phyloP scores from a whole-genome alignment of 2,329 filamentous ascomycete genomes.

The Exophiala sideris region DNA sequence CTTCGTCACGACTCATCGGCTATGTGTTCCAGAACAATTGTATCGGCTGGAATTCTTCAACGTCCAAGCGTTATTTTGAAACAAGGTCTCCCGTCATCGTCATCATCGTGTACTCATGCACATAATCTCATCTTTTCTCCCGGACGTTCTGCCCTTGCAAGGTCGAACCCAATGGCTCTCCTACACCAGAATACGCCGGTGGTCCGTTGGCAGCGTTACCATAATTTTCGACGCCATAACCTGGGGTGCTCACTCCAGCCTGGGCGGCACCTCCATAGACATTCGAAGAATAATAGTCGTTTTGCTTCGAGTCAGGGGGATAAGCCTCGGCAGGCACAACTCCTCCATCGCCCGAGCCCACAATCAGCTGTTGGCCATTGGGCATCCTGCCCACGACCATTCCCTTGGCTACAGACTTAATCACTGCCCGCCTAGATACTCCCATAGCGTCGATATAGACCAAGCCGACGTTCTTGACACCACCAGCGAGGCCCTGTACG shows the following conservation, averaged over 20 bases:
- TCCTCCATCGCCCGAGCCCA: slow-evolving; percentile 46
- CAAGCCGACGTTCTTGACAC: slow-evolving; percentile 91
- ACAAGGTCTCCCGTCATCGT: not conserved
- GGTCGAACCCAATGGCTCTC: slow-evolving; percentile 30
- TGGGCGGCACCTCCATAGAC: slow-evolving; percentile 18
- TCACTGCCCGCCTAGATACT: slow-evolving; percentile 80
- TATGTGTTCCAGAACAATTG: not conserved
- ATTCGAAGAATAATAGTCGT: slow-evolving; percentile 12
- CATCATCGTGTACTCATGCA: not conserved
- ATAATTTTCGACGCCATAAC: slow-evolving; percentile 25
- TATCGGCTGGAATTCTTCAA: not conserved
- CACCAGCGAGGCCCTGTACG: slow-evolving; percentile 71
- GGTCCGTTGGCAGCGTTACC: slow-evolving; percentile 24
- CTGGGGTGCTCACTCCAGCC: slow-evolving; percentile 10
- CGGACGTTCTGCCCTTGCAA: slow-evolving; percentile 27
- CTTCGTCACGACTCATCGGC: not conserved
- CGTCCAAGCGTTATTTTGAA: not conserved
- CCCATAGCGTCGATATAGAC: slow-evolving; percentile 97
- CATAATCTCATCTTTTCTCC: slow-evolving; percentile 22
- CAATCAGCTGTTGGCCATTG: slow-evolving; percentile 47
- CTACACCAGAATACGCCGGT: slow-evolving; percentile 27
- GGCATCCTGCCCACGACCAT: slow-evolving; percentile 62
- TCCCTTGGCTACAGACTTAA: slow-evolving; percentile 94
- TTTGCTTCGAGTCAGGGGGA: slow-evolving; percentile 17
- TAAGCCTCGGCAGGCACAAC: slow-evolving; percentile 30